Evolutionary conservation across 352 stramenopile species (phyloP).

Genomic region (Phytophthora megakarya): DNA sequence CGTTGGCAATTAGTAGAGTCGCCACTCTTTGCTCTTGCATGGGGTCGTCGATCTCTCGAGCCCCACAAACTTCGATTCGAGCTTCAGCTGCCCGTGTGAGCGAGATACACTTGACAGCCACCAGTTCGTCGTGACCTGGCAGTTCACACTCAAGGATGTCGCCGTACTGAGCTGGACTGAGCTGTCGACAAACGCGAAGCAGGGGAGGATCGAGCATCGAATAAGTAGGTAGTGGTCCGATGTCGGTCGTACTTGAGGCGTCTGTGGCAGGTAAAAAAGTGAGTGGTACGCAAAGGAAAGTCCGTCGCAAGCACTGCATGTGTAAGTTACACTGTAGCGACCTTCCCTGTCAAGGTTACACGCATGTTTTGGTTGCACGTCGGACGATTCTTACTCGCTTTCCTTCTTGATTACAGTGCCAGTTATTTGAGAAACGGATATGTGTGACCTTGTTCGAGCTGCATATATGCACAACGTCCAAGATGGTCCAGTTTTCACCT

Average conservation of each 20-base stretch:
- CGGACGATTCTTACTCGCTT: neutral
- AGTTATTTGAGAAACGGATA: neutral
- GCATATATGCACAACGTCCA: too few species aligned
- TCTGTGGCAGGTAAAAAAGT: too few species aligned
- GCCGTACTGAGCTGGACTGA: conserved; percentile 30
- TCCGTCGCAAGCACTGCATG: too few species aligned
- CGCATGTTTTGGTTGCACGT: neutral
- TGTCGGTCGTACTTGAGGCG: too few species aligned
- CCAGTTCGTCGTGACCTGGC: neutral
- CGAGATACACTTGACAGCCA: conserved; percentile 41
- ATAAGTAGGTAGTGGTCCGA: too few species aligned
- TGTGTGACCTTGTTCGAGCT: neutral
- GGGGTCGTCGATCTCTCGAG: conserved; percentile 32
- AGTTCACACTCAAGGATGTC: conserved; percentile 35
- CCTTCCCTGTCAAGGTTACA: too few species aligned
- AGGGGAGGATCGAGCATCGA: too few species aligned
- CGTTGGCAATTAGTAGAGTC: conserved; percentile 15
- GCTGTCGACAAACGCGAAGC: conserved; percentile 20
- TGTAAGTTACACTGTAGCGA: too few species aligned
- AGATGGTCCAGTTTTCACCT: too few species aligned
- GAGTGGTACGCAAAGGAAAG: too few species aligned
- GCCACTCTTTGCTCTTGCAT: conserved; percentile 29
- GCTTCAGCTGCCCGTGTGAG: conserved; percentile 14
- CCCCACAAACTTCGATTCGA: neutral
- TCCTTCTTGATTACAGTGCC: neutral